These are phyloP conservation scores for Boletus sp. DNA, from an alignment of 1,284 basidiomycete species.

Conservation along the genomic window DNA sequence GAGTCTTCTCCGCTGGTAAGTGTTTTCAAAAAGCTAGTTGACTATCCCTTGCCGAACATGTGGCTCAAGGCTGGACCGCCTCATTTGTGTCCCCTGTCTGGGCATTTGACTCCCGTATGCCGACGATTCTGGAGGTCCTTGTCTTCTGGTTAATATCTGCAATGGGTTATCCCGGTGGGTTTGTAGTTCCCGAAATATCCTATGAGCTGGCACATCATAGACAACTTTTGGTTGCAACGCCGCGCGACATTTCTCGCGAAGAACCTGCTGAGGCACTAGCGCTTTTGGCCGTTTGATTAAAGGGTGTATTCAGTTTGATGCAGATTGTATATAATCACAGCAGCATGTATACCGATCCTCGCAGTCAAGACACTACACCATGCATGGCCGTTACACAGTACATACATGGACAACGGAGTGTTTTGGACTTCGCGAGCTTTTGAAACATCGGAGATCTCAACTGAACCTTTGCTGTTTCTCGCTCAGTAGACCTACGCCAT, in stretches of 20 bases:
- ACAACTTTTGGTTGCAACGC: constrained; percentile 40
- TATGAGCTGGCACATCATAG: constrained; percentile 29
- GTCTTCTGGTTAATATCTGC: constrained; percentile 54
- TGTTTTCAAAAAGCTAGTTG: background rate
- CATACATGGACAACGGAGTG: background rate
- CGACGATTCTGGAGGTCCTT: constrained; percentile 49
- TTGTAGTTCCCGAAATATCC: constrained; percentile 44
- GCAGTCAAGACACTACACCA: background rate
- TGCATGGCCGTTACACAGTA: background rate
- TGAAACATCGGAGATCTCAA: background rate
- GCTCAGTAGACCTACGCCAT: background rate
- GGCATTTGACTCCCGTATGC: constrained; percentile 38
- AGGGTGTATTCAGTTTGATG: background rate
- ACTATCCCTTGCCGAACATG: constrained; percentile 5
- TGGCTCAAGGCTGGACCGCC: constrained; percentile 48
- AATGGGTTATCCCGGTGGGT: constrained; percentile 41
- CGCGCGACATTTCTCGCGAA: constrained; percentile 40
- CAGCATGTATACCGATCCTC: background rate
- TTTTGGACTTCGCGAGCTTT: background rate
- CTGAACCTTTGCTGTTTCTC: no score
- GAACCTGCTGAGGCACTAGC: constrained; percentile 23
- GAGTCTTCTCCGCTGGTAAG: constrained; percentile 61
- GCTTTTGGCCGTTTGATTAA: constrained; percentile 16
- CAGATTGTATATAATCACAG: background rate
- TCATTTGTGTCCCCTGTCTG: constrained; percentile 49